Percentiles rank a stretch among this genome's conserved stretches.
Conservation (phyloP, 495 filamentous ascomycete genomes). For the Podospora didyma region DNA sequence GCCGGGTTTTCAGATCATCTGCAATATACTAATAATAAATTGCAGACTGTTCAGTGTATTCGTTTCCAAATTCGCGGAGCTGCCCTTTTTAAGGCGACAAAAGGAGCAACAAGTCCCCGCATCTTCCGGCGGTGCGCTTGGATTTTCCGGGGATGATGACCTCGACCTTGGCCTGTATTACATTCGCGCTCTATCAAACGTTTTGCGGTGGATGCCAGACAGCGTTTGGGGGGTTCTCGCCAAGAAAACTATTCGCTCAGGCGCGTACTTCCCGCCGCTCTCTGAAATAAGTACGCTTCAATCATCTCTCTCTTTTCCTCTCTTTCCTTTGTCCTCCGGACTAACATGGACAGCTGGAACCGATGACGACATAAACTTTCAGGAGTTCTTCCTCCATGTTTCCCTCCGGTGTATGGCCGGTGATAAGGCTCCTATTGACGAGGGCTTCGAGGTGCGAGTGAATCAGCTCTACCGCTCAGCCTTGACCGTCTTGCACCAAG, state of each 20-base stretch:
- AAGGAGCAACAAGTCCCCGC: background rate
- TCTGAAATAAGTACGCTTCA: slow-evolving; percentile 42
- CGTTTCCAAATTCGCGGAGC: slow-evolving; percentile 48
- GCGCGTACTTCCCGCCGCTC: slow-evolving; percentile 30
- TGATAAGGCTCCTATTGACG: slow-evolving; percentile 33
- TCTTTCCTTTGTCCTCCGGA: background rate
- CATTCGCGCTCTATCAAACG: slow-evolving; percentile 66
- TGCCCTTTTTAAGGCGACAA: slow-evolving; percentile 49
- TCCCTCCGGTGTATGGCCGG: slow-evolving; percentile 54
- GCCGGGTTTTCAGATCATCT: background rate
- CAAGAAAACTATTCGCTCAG: slow-evolving; percentile 36
- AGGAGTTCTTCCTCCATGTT: slow-evolving; percentile 58
- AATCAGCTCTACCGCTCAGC: slow-evolving; percentile 65
- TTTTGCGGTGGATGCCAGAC: slow-evolving; percentile 60
- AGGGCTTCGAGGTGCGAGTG: slow-evolving; percentile 35
- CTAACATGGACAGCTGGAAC: slow-evolving; percentile 34
- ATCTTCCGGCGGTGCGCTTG: background rate
- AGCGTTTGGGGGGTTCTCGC: slow-evolving; percentile 59
- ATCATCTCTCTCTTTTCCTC: background rate
- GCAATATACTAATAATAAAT: slow-evolving; percentile 1
- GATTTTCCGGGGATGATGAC: slow-evolving; percentile 53
- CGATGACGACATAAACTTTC: slow-evolving; percentile 50
- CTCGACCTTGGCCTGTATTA: slow-evolving; percentile 76
- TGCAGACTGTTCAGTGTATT: slow-evolving; percentile 54
- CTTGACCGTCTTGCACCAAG: slow-evolving; percentile 67